Conservation (phyloP, 306 rosid genomes). For the Cicer pinnatifidum region DNA sequence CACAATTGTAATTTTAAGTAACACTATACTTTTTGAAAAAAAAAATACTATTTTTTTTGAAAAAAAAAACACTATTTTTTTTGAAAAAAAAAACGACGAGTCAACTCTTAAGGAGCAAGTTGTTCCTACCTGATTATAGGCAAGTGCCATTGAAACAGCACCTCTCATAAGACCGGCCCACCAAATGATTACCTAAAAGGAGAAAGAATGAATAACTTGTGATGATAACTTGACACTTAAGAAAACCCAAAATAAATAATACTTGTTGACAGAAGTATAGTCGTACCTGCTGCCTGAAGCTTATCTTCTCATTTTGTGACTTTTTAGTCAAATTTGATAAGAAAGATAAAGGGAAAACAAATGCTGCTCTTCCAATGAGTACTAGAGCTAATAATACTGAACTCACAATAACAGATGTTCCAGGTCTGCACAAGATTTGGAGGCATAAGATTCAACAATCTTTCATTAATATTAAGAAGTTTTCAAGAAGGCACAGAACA, state of each 20-base stretch:
- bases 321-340: constrained; percentile 75
- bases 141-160: constrained; percentile 96
- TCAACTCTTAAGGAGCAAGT: constrained; percentile 1
- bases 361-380: constrained; percentile 88
- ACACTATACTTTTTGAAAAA: no score
- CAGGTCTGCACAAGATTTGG: constrained; percentile 62
- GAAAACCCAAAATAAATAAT: constrained; percentile 9
- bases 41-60: no score
- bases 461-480: constrained; percentile 8
- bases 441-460: not conserved
- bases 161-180: constrained; percentile 99
- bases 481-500: not conserved
- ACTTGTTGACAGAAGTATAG: constrained; percentile 21
- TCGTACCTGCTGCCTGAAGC: constrained; percentile 75
- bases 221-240: constrained; percentile 29
- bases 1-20: not conserved
- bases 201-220: constrained; percentile 40
- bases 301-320: constrained; percentile 54
- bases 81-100: not conserved
- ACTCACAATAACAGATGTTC: constrained; percentile 84
- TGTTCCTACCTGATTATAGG: constrained; percentile 85
- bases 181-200: constrained; percentile 78
- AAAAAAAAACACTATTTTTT: no score
- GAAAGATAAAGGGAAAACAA: constrained; percentile 88
- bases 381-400: constrained; percentile 74